A percentile compares a stretch with the other conserved stretches of the same genome.
Evolutionary conservation across 768 basidiomycete species (phyloP).

Genomic region (Xerocomellus amylosporus): DNA sequence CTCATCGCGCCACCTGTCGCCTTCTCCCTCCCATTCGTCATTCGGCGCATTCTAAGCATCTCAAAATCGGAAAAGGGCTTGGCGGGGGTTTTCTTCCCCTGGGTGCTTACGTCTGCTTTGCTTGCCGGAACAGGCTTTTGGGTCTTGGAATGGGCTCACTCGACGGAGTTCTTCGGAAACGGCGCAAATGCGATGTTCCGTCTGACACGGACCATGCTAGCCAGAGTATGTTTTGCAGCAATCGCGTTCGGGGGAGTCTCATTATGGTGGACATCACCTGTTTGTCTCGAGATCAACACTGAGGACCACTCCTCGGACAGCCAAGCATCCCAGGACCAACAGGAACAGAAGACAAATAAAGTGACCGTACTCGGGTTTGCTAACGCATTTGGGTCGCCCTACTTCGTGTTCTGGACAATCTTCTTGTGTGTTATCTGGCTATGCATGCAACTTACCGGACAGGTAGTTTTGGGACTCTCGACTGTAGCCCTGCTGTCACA

Average conservation of each 20-base stretch:
- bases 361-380: slow-evolving; percentile 78
- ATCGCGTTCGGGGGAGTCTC: slow-evolving; percentile 51
- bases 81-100: slow-evolving; percentile 59
- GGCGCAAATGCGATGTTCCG: slow-evolving; percentile 47
- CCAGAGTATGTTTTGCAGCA: slow-evolving; percentile 52
- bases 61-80: slow-evolving; percentile 75
- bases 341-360: slow-evolving; percentile 40
- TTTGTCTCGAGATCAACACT: slow-evolving; percentile 66
- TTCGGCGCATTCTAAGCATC: slow-evolving; percentile 56
- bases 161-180: slow-evolving; percentile 43
- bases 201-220: slow-evolving; percentile 55
- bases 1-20: slow-evolving; percentile 56
- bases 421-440: slow-evolving; percentile 52
- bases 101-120: slow-evolving; percentile 57
- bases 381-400: slow-evolving; percentile 87
- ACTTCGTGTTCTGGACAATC: slow-evolving; percentile 77
- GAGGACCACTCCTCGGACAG: slow-evolving; percentile 12
- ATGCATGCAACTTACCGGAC: slow-evolving; percentile 76
- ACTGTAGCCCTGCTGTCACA: slow-evolving; percentile 68
- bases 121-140: slow-evolving; percentile 64
- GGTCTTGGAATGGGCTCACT: slow-evolving; percentile 79
- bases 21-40: slow-evolving; percentile 51
- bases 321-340: slow-evolving; percentile 6
- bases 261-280: slow-evolving; percentile 70
- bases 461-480: slow-evolving; percentile 66